phyloP scores from a whole-genome alignment of 2,329 filamentous ascomycete species.

The Aspergillus fijiensis region DNA sequence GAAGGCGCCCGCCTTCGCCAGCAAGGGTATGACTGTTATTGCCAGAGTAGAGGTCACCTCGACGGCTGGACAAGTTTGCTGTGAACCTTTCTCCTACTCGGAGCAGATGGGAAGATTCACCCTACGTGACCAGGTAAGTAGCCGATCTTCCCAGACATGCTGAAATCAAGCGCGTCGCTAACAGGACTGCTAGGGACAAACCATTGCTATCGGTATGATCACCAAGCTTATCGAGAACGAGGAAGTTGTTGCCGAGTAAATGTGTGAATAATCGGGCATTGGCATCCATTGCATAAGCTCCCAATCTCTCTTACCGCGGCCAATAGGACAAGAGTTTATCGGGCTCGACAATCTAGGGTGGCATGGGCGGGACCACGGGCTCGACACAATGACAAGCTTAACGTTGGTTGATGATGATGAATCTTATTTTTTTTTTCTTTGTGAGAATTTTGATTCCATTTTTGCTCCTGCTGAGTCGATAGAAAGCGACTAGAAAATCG shows the following conservation, averaged over 20 bases:
- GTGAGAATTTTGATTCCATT: conserved; percentile 26
- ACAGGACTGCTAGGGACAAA: conserved; percentile 71
- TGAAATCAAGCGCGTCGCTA: conserved; percentile 22
- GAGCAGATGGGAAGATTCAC: conserved; percentile 91
- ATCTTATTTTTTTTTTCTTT: conserved; percentile 18
- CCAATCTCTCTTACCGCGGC: conserved; percentile 1
- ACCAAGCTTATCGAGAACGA: conserved; percentile 69
- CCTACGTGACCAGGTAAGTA: conserved; percentile 75
- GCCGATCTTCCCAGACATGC: conserved; percentile 9
- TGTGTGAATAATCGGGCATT: conserved; percentile 9
- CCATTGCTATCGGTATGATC: conserved; percentile 98
- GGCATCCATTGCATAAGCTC: not conserved
- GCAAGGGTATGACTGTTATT: conserved; percentile 77
- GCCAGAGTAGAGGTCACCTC: conserved; percentile 85
- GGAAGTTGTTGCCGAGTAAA: conserved; percentile 16
- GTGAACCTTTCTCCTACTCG: conserved; percentile 95
- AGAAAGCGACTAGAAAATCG: conserved; percentile 14
- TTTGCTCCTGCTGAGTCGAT: conserved; percentile 19
- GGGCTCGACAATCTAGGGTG: conserved; percentile 14
- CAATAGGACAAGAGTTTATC: not conserved
- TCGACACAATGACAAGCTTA: conserved; percentile 24
- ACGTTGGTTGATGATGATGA: conserved; percentile 38
- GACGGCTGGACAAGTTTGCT: conserved; percentile 81
- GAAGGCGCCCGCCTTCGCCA: conserved; percentile 90
- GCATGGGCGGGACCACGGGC: conserved; percentile 21